A percentile compares a stretch with the other conserved stretches of the same genome.
phyloP scores from a whole-genome alignment of 2,329 filamentous ascomycete species.

The Cytospora schulzeri region DNA sequence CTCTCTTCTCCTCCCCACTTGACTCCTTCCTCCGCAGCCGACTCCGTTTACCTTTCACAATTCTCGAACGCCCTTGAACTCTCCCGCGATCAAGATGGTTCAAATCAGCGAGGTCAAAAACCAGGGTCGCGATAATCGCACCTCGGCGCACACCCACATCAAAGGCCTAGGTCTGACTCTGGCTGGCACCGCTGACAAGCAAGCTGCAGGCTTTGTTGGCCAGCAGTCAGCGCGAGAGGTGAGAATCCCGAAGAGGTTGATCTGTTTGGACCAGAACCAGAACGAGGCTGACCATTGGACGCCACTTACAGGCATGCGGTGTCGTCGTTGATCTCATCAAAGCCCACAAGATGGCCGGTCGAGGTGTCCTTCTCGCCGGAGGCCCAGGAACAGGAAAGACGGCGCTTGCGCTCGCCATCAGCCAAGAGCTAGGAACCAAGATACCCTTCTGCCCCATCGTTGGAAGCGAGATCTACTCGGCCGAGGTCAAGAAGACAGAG shows the following conservation, averaged over 20 bases:
- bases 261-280: not conserved
- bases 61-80: conserved; percentile 21
- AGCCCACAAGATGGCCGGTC: conserved; percentile 95
- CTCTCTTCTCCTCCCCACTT: not conserved
- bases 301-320: conserved; percentile 74
- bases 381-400: conserved; percentile 98
- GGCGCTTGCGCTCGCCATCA: conserved; percentile 90
- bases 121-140: conserved; percentile 92
- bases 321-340: conserved; percentile 95
- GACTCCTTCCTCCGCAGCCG: not conserved
- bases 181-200: conserved; percentile 82
- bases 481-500: conserved; percentile 99
- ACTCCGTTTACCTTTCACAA: not conserved
- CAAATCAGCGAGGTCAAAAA: conserved; percentile 94
- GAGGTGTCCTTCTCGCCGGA: conserved; percentile 89
- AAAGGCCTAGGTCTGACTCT: conserved; percentile 85
- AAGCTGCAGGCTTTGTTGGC: conserved; percentile 84
- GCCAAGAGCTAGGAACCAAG: conserved; percentile 95
- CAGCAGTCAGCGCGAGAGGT: conserved; percentile 89
- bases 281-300: conserved; percentile 7
- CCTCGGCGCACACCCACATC: conserved; percentile 96
- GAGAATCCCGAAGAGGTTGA: conserved; percentile 33
- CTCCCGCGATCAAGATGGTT: conserved; percentile 63
- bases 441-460: conserved; percentile 98
- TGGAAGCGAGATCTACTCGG: conserved; percentile 95